A percentile compares a stretch with the other conserved stretches of the same genome.
Evolutionary conservation across 116 monocot genomes (phyloP).

Genomic region (Posidonia oceanica): DNA sequence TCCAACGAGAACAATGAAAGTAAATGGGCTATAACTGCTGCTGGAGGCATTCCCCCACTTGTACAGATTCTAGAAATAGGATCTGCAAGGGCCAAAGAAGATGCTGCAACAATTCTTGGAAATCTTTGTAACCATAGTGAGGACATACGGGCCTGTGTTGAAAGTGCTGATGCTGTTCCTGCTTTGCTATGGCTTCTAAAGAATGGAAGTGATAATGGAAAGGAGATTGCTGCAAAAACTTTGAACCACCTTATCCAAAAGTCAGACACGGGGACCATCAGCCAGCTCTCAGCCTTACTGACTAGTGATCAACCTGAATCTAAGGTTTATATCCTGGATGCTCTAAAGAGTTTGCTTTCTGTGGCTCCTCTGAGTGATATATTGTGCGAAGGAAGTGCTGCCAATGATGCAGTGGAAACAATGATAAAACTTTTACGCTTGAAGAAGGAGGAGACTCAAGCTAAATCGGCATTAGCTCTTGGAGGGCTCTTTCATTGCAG

Average conservation of each 20-base stretch:
- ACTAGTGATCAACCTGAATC: conserved; percentile 90
- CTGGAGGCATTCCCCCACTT: conserved; percentile 97
- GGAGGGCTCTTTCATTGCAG: conserved; percentile 78
- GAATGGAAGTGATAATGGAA: conserved; percentile 93
- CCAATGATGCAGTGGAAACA: conserved; percentile 90
- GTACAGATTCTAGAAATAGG: conserved; percentile 97
- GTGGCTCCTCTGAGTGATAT: conserved; percentile 83
- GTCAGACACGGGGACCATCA: conserved; percentile 88
- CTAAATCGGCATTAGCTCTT: conserved; percentile 81
- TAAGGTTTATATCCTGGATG: conserved; percentile 90
- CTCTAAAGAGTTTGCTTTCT: conserved; percentile 78
- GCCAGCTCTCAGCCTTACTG: conserved; percentile 86
- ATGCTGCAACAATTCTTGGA: conserved; percentile 88
- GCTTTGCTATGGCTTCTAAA: conserved; percentile 94
- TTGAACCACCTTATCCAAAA: conserved; percentile 92
- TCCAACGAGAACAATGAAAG: conserved; percentile 96
- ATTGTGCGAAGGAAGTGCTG: conserved; percentile 86
- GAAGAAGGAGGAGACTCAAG: conserved; percentile 85
- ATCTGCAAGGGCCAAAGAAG: conserved; percentile 90
- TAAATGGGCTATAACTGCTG: conserved; percentile 99
- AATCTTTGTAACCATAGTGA: conserved; percentile 98
- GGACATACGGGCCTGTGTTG: conserved; percentile 95
- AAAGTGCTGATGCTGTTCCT: conserved; percentile 98
- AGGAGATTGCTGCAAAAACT: conserved; percentile 88
- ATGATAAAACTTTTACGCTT: conserved; percentile 82